Base-by-base conservation (phyloP, 805 yeast species). In the Vanderwaltozyma tropicalis region DNA sequence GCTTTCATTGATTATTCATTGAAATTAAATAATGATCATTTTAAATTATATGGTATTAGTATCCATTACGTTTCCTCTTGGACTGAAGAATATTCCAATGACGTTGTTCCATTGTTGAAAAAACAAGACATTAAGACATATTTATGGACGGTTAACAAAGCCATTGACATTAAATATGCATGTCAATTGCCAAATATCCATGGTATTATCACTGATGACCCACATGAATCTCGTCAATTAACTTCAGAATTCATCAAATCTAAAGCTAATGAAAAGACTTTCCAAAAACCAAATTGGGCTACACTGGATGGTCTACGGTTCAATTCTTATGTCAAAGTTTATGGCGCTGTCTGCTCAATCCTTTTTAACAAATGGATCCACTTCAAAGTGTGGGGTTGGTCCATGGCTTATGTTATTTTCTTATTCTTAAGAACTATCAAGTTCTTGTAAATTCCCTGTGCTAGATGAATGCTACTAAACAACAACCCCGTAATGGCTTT, bases 41-140 rank as follows among this genome's bases (percentile, higher is more conserved):
- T 65, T 48, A 76, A 72, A 55, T 65, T 78, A 37, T 64, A 67
- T 21, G 82, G 78, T 24, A 71, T 79, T 30, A 78, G 86, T 12
- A 37, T 64, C 11, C 53, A 63, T 26, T 35, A 59, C 64, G 50
- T 67, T 50, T 64, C 68, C 50, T 68, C 72, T 52, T 66, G 71
- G 74, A 66, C 61, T 4, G 47, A 38, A 45, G 65, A 42, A 52
- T 72, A 53, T 44, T 51, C 42, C 41, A 41, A 41, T 0, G 17
- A 45, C 2, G 31, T 55, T 35, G 47, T 65, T n/a, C 60, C 57
- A 1, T 44, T 53, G 8, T 50, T 68, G 14, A 42, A 50, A 19
- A 44, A 48, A 12, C 45, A 59, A 16, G 55, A 59, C 27, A 59
- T 67, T 21, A 59, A 61, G 10, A 54, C 69, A 3, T 72, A 65